A percentile compares a stretch with the other conserved stretches of the same genome.
phyloP scores from a whole-genome alignment of 2,329 filamentous ascomycete species.

The Conoideocrella luteorostrata region DNA sequence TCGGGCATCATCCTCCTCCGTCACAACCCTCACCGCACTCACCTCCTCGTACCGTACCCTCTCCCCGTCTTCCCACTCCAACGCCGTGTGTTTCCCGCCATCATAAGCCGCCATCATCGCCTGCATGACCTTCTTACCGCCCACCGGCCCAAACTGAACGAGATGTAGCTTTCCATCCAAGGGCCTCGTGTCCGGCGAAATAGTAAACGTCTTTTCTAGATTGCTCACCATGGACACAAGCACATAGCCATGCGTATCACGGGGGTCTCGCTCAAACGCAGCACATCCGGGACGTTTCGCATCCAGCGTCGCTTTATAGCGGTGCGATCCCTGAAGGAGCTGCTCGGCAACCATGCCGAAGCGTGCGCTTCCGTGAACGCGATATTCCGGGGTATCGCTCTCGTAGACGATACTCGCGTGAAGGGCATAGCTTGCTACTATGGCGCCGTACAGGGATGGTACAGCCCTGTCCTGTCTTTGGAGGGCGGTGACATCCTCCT shows the following conservation, averaged over 20 bases:
- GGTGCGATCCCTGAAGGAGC: constrained; percentile 52
- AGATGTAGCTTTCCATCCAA: constrained; percentile 66
- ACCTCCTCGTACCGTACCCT: constrained; percentile 67
- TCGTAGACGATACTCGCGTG: constrained; percentile 86
- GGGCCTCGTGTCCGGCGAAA: constrained; percentile 66
- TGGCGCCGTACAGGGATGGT: constrained; percentile 58
- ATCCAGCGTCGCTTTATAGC: constrained; percentile 40
- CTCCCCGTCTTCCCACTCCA: constrained; percentile 47
- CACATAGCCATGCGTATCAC: constrained; percentile 64
- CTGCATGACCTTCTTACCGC: constrained; percentile 62
- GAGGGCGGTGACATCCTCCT: constrained; percentile 11
- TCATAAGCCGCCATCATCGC: constrained; percentile 65
- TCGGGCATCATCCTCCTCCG: constrained; percentile 51
- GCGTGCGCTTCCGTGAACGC: constrained; percentile 66
- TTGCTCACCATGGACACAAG: constrained; percentile 72
- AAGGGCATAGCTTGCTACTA: constrained; percentile 85
- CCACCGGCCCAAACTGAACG: constrained; percentile 66
- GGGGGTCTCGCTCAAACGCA: constrained; percentile 20
- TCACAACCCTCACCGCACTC: constrained; percentile 58
- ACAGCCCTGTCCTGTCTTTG: constrained; percentile 27
- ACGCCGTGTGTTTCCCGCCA: constrained; percentile 47
- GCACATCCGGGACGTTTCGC: constrained; percentile 16
- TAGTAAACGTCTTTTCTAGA: constrained; percentile 73
- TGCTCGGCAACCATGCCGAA: constrained; percentile 82
- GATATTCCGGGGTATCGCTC: constrained; percentile 77